Conservation (phyloP, 495 filamentous ascomycete species). For the Penicillium crystallinum region DNA sequence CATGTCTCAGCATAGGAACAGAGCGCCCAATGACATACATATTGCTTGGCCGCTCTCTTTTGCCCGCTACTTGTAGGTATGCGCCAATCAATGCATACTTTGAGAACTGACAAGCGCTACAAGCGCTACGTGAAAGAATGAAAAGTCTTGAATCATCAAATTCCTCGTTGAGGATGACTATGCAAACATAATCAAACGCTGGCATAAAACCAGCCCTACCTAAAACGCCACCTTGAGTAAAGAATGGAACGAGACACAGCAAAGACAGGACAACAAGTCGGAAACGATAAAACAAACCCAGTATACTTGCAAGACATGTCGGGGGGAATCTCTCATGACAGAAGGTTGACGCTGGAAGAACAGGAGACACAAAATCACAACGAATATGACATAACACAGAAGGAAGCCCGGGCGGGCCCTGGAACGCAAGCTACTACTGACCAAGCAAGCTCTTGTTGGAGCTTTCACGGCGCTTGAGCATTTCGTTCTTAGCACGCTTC, state of each 20-base stretch:
- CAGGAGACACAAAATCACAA: constrained; percentile 15
- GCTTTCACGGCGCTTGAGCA: constrained; percentile 38
- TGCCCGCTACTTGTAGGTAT: too few species aligned
- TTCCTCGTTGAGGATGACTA: constrained; percentile 10
- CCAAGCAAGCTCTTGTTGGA: constrained; percentile 21
- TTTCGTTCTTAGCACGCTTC: constrained; percentile 41
- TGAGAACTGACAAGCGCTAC: too few species aligned
- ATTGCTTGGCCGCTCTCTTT: not conserved
- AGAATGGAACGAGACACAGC: not conserved
- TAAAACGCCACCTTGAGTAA: constrained; percentile 4
- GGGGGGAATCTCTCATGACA: constrained; percentile 29
- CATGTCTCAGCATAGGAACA: constrained; percentile 2
- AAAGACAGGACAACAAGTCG: constrained; percentile 1
- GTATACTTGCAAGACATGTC: constrained; percentile 22
- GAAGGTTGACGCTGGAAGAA: constrained; percentile 20
- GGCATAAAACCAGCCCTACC: not conserved
- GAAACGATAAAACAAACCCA: constrained; percentile 7
- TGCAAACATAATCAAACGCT: constrained; percentile 11
- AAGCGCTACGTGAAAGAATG: not conserved
- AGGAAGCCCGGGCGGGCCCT: too few species aligned
- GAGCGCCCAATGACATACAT: not conserved
- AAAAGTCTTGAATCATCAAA: constrained; percentile 3
- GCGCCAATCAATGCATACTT: too few species aligned
- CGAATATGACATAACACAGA: constrained; percentile 6
- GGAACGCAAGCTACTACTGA: not conserved